A percentile compares a stretch with the other conserved stretches of the same genome.
Evolutionary conservation across 1,284 basidiomycete genomes (phyloP).

Genomic region (Neotropicomus parvogracilis): DNA sequence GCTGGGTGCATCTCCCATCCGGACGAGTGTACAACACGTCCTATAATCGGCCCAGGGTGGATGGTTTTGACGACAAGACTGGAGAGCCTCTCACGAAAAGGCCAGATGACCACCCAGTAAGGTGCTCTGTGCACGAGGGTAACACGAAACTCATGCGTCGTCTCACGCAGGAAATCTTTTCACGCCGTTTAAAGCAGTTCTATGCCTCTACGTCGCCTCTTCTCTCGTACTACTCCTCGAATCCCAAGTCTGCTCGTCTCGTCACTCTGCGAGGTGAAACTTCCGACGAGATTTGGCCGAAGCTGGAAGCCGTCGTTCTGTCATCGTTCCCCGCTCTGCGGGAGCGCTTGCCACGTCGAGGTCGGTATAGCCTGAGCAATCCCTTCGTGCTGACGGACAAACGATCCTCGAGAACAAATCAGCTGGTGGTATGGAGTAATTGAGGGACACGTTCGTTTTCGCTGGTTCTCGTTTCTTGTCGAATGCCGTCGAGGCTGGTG

Average conservation of each 20-base stretch:
- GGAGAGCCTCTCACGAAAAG: constrained; percentile 88
- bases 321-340: constrained; percentile 55
- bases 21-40: constrained; percentile 93
- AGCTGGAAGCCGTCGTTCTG: constrained; percentile 61
- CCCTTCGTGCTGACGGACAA: constrained; percentile 25
- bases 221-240: constrained; percentile 70
- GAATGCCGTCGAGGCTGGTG: constrained; percentile 5
- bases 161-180: constrained; percentile 69
- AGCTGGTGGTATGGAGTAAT: constrained; percentile 17
- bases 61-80: constrained; percentile 88
- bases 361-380: constrained; percentile 51
- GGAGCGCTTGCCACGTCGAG: constrained; percentile 45
- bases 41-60: constrained; percentile 85
- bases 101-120: constrained; percentile 88
- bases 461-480: constrained; percentile 34
- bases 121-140: constrained; percentile 29
- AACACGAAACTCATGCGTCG: constrained; percentile 2
- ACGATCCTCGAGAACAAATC: constrained; percentile 1
- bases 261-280: constrained; percentile 77
- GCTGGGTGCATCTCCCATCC: constrained; percentile 91
- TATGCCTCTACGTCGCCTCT: constrained; percentile 88
- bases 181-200: constrained; percentile 77
- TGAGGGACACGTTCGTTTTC: constrained; percentile 48
- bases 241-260: constrained; percentile 41
- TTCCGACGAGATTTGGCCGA: constrained; percentile 92